Base-by-base conservation (phyloP, 148 eudicot species). In the Spergularia marina region DNA sequence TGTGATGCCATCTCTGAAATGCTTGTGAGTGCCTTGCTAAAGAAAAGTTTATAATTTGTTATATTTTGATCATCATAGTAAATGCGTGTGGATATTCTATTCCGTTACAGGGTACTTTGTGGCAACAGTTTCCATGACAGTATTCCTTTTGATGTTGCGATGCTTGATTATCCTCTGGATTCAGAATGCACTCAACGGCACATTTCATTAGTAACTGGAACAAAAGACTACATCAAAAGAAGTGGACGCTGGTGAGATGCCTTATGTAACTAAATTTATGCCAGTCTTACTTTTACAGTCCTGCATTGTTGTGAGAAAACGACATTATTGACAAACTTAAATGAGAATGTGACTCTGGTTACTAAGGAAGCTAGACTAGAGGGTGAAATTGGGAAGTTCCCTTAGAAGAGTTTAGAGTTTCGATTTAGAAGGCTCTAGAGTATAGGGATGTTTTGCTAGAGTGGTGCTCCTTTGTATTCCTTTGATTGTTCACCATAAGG, bases 1-100 rank as follows among this genome's bases (percentile, higher is more conserved):
- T 72, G 82, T 61, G 74, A 83, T 80, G 88, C 80, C 85, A 63
- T 83, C 88, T 51, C 73, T 82, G 71, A 85, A 77, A 71, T 85
- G 81, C 85, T 25, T 85, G 87, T 85, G 81, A 82, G 87, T 82
- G 57, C 56, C 76, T 49, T 58, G 14, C 36, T 74, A 6, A 52
- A 68, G 57, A 51, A 49, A 68, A 51, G 39, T 6, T 53, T 15
- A 30, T 2, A 5, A 9, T 3, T 53, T 6, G 4, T 53, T 25
- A 30, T 25, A 70, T 30, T 30, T n/a, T 51, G 36, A 23, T 70
- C 47, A 53, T 53, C 57, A 16, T 53, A 7, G 12, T 70, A 62
- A 63, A 16, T 30, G 39, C 39, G 15, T 39, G 79, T 71, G 15
- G 15, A 70, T 13, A 14, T 64, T 56, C 20, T 51, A 9, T 54